These are phyloP conservation scores for Exobasidium cylindrosporum DNA, from an alignment of 1,284 basidiomycete genomes.

Conservation along the genomic window DNA sequence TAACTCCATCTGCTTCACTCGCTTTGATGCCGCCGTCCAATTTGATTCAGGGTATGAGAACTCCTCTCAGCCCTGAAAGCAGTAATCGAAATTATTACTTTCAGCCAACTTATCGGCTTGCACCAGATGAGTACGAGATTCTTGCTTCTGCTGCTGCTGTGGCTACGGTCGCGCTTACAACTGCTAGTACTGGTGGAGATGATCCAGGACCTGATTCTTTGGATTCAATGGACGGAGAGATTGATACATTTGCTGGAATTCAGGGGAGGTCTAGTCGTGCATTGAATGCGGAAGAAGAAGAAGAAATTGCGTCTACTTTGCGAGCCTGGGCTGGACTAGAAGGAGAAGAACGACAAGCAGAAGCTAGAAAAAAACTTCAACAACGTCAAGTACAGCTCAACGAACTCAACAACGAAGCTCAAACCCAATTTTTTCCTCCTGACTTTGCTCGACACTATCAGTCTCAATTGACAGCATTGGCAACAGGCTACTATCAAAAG, in stretches of 20 bases:
- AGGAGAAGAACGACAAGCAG: constrained; percentile 37
- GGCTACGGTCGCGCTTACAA: constrained; percentile 45
- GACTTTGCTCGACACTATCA: constrained; percentile 50
- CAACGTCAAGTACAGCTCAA: constrained; percentile 31
- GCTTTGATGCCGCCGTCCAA: constrained; percentile 43
- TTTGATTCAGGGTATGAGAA: constrained; percentile 20
- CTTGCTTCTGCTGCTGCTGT: constrained; percentile 46
- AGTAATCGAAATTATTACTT: neutral
- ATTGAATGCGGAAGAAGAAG: constrained; percentile 10
- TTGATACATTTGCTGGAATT: neutral
- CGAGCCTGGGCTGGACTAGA: constrained; percentile 39
- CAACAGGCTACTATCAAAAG: constrained; percentile 43
- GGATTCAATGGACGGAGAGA: constrained; percentile 8
- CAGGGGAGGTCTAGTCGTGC: neutral
- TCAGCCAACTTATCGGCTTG: neutral
- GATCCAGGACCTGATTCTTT: neutral
- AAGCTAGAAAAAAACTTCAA: constrained; percentile 38
- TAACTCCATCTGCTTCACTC: constrained; percentile 42
- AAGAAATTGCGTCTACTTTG: constrained; percentile 7
- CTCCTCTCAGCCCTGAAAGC: constrained; percentile 14
- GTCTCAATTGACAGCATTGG: constrained; percentile 42
- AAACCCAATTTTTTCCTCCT: constrained; percentile 39
- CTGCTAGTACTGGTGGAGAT: constrained; percentile 20
- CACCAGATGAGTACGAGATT: constrained; percentile 13
- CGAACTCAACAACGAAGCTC: constrained; percentile 11